phyloP scores from a whole-genome alignment of 257 asterid species.

The Scutellaria minor region DNA sequence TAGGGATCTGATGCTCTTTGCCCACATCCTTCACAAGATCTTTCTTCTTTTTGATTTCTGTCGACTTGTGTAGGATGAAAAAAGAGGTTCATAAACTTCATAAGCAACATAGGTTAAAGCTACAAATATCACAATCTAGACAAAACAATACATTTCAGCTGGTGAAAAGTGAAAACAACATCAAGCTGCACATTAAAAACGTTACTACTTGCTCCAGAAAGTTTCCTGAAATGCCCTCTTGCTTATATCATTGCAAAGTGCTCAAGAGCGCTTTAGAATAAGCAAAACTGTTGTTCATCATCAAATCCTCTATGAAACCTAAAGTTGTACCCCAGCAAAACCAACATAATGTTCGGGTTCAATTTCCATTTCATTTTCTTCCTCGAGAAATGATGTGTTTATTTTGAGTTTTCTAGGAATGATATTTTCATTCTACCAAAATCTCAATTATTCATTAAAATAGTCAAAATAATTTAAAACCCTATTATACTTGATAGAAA shows the following conservation, averaged over 20 bases:
- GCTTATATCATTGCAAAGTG: conserved; percentile 14
- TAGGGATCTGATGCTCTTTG: conserved; percentile 73
- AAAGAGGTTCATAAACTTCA: conserved; percentile 24
- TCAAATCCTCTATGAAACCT: not conserved
- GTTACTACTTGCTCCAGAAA: not conserved
- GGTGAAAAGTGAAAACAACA: conserved; percentile 12
- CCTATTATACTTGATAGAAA: not conserved
- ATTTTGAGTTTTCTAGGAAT: not conserved
- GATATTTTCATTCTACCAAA: not conserved
- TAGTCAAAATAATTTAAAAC: too few species aligned
- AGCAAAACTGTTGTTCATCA: not conserved
- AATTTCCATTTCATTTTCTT: not conserved
- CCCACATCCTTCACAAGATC: conserved; percentile 63
- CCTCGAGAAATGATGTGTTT: not conserved
- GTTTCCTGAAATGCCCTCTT: not conserved
- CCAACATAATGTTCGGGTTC: not conserved
- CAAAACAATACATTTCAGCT: not conserved
- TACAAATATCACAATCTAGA: not conserved
- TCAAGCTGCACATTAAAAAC: conserved; percentile 22
- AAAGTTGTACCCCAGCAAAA: conserved; percentile 1
- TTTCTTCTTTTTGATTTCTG: conserved; percentile 81
- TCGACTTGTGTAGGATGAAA: conserved; percentile 54
- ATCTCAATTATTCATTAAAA: not conserved
- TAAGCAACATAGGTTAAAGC: conserved; percentile 3
- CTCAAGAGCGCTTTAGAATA: not conserved